A percentile compares a stretch with the other conserved stretches of the same genome.
These are phyloP conservation scores for Phytophthora uliginosa DNA, from an alignment of 352 stramenopile species.

Conservation along the genomic window DNA sequence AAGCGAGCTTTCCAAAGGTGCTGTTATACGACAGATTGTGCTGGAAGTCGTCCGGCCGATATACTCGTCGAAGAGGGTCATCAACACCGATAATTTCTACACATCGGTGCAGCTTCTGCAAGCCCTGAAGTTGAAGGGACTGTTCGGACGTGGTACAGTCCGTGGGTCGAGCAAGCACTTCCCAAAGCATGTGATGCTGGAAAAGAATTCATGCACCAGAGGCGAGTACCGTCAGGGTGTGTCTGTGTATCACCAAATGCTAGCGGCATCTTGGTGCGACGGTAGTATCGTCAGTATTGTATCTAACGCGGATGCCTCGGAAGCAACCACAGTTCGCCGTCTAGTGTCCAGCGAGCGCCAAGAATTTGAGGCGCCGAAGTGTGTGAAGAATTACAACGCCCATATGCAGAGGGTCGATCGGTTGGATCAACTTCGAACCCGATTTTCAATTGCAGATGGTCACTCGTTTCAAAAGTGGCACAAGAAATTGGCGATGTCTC, in stretches of 20 bases:
- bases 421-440: slow-evolving; percentile 13
- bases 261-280: slow-evolving; percentile 37
- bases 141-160: slow-evolving; percentile 30
- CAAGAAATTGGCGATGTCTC: slow-evolving; percentile 39
- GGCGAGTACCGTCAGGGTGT: slow-evolving; percentile 26
- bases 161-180: slow-evolving; percentile 37
- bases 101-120: slow-evolving; percentile 41
- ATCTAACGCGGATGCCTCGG: slow-evolving; percentile 32
- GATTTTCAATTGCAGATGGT: slow-evolving; percentile 41
- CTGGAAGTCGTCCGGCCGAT: slow-evolving; percentile 34
- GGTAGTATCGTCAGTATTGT: slow-evolving; percentile 36
- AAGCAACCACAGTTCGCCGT: slow-evolving; percentile 7
- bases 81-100: slow-evolving; percentile 50
- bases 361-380: slow-evolving; percentile 27
- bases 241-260: slow-evolving; percentile 22
- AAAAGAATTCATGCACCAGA: slow-evolving; percentile 10
- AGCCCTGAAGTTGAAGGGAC: slow-evolving; percentile 26
- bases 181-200: slow-evolving; percentile 24
- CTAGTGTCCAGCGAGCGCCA: not conserved
- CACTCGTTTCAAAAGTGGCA: slow-evolving; percentile 46
- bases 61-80: slow-evolving; percentile 21
- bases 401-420: slow-evolving; percentile 46
- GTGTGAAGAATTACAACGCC: slow-evolving; percentile 37
- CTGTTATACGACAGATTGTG: slow-evolving; percentile 20
- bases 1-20: not conserved